phyloP scores from a whole-genome alignment of 2,329 filamentous ascomycete genomes.

The Penicillium italicum region DNA sequence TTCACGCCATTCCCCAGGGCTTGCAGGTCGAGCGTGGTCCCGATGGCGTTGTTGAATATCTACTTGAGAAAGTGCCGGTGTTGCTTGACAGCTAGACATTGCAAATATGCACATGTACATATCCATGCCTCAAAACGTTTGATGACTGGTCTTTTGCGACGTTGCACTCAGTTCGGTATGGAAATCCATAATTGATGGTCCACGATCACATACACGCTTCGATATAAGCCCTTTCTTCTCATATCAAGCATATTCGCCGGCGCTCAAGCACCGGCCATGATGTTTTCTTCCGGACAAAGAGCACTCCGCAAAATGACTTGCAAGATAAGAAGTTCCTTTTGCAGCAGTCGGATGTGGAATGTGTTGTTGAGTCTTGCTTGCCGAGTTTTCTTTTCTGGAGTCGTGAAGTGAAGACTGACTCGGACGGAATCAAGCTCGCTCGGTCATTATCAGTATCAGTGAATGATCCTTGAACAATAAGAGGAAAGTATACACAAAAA shows the following conservation, averaged over 20 bases:
- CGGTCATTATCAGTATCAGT: too few species aligned
- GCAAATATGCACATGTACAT: not conserved
- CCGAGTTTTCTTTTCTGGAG: too few species aligned
- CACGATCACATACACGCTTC: not conserved
- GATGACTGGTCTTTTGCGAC: not conserved
- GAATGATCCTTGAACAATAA: too few species aligned
- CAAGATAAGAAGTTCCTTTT: too few species aligned
- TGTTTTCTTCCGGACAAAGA: too few species aligned
- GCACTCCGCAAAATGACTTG: too few species aligned
- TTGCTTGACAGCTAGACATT: constrained; percentile 33
- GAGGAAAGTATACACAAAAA: too few species aligned
- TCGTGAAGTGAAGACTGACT: too few species aligned
- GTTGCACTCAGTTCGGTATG: not conserved
- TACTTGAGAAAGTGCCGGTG: constrained; percentile 40
- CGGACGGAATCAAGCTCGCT: too few species aligned
- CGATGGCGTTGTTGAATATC: constrained; percentile 43
- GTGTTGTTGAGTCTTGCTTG: too few species aligned
- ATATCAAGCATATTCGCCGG: not conserved
- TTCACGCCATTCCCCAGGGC: constrained; percentile 43
- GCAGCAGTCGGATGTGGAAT: too few species aligned
- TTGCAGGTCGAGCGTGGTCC: constrained; percentile 44
- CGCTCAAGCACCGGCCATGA: too few species aligned
- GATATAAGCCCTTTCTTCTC: not conserved
- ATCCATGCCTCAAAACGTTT: not conserved
- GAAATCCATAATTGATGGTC: not conserved